Conservation (phyloP, 768 basidiomycete species). For the Tylopilus vinaceipallidus region DNA sequence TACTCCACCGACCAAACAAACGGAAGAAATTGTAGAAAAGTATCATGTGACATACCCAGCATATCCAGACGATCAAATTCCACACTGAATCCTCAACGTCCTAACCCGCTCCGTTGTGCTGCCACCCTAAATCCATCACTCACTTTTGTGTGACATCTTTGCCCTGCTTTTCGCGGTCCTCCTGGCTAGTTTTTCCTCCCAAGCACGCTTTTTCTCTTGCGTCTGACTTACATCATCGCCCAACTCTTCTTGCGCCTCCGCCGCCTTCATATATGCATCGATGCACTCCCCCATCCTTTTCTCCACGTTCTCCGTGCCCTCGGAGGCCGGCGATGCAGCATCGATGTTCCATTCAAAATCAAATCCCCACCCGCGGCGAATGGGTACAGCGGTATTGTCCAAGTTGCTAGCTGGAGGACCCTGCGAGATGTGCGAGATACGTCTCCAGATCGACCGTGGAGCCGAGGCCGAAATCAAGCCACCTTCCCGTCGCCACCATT, state of each 20-base stretch:
- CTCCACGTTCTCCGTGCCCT: constrained; percentile 41
- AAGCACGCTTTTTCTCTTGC: constrained; percentile 61
- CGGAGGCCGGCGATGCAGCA: constrained; percentile 2
- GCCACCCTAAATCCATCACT: constrained; percentile 6
- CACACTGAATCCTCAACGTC: too few species aligned
- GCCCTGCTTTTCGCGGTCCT: constrained; percentile 35
- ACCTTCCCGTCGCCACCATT: constrained; percentile 84
- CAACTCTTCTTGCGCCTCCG: constrained; percentile 48
- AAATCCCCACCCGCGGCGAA: constrained; percentile 77
- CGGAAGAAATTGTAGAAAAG: too few species aligned
- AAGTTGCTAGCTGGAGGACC: not conserved
- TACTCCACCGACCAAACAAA: too few species aligned
- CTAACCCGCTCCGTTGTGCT: too few species aligned
- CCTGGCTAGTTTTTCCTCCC: constrained; percentile 40
- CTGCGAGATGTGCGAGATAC: not conserved
- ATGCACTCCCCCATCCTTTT: constrained; percentile 72
- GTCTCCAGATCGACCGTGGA: constrained; percentile 22
- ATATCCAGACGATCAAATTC: too few species aligned
- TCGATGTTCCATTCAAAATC: constrained; percentile 69
- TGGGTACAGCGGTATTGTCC: not conserved
- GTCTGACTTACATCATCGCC: constrained; percentile 65
- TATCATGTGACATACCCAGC: too few species aligned
- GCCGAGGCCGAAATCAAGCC: constrained; percentile 51
- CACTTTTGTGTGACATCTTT: constrained; percentile 24
- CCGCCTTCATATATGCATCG: constrained; percentile 45